Base-by-base conservation (phyloP, 2,329 filamentous ascomycete species). In the Fusarium sp. region DNA sequence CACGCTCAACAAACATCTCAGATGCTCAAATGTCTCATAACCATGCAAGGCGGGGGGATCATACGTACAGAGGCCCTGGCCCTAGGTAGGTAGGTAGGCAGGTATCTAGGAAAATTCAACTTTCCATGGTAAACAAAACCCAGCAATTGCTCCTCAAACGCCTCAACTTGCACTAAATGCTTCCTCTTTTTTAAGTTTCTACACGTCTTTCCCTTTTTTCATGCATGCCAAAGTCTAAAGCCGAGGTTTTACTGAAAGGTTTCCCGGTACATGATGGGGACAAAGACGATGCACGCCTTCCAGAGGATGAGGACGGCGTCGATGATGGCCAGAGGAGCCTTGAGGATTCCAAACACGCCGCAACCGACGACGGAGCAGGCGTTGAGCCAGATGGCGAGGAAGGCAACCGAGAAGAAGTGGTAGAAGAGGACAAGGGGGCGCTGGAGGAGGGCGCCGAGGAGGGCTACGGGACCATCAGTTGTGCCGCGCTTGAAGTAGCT, bases 381-480 rank as follows among this genome's bases (percentile, higher is more conserved):
- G 69, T 88, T 84, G 70, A 91, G 79, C 93, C 94, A 97, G 74
- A 98, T 95, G 30, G 93, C 91, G 74, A 97, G 89, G 76, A 98
- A 91, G 4, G 97, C 97, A 35, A 99, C 97, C 32, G 92, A 90
- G 85, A 98, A 99, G 86, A 99, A 99, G 84, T 99, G 97, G 81
- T 93, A 94, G 77, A 97, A 92, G 43, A 99, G 90, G 43, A 95
- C 89, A 61, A 91, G 83, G 0, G 97, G 97, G 63, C 91, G 89
- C 59, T 92, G 89, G 74, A 97, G 92, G 66, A 98, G 88, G 15
- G 95, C 97, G 1, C 90, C 94, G 10, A 99, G 87, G 69, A 99
- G 86, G 33, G 94, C 93, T 54, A 93, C 91, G 4, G 97, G 97
- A 37, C 93, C 95, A 72, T 94, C 90, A 25, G 95, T 89, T 83